Evolutionary conservation across 495 filamentous ascomycete species (phyloP), one percentile per base, ranked within the genome.

Genomic region (Xylaria acuta): DNA sequence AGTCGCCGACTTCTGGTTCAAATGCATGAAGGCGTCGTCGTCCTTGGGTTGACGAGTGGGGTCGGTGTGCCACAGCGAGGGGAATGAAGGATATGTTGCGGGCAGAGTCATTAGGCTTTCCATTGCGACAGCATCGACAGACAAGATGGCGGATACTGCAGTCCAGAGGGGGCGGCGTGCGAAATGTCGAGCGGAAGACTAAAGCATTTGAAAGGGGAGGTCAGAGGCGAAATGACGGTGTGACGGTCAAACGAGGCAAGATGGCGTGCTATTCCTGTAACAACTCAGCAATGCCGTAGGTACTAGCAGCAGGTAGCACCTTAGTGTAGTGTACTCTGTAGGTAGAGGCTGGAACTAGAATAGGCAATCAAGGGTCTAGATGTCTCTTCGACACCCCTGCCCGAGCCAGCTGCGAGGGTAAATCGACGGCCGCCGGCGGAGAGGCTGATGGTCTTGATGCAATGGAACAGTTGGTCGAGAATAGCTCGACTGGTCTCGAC

Each of bases 261-360:
- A 64, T 71, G 69, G 69, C 69, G 69, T 71, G 69, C 69, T 71
- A 62, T 32, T 64, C 16, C 65, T 56, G 65, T 38, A 45, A 67
- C 64, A 36, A 20, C 14, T 30, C 27, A 27, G 18, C 18, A 64
- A 43, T 27, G 36, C 38, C 8, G 38, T 41, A 9, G 3, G 9
- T 27, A 16, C 36, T 43, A 43, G 59, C 36, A 38, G n/a, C 18
- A 34, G 2, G 56, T 11, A 60, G 54, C 2, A 40, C 34, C 20
- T 38, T 18, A 25, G 40, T 27, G 11, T 18, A 49, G 25, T 22
- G n/a, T 32, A 11, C 1, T 32, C 2, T 30, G 65, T 30, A 56
- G 65, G 47, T 41, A 8, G 32, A 67, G 38, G 40, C 20, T 69
- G 25, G 40, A 51, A 58, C 36, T 43, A 36, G 36, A 27, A 22